Evolutionary conservation across 805 yeast genomes (phyloP).

Genomic region (Pichia pseudocactophila): DNA sequence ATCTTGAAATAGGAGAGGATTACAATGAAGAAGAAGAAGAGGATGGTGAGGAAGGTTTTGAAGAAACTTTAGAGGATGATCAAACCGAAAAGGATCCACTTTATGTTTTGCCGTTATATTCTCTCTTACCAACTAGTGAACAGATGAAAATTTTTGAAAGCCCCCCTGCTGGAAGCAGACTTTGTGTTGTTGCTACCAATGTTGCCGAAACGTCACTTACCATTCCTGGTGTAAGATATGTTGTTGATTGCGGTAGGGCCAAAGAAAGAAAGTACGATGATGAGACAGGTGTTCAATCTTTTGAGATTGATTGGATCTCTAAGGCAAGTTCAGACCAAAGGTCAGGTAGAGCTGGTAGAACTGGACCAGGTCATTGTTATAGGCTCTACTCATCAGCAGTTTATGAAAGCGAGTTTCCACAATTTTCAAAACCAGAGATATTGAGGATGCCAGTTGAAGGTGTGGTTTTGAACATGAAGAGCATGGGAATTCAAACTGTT

Average conservation of each 20-base stretch:
- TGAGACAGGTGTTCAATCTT: slow-evolving; percentile 85
- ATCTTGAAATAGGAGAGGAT: slow-evolving; percentile 31
- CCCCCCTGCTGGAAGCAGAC: slow-evolving; percentile 78
- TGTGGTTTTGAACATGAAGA: slow-evolving; percentile 89
- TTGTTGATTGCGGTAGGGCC: slow-evolving; percentile 89
- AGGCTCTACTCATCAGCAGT: slow-evolving; percentile 89
- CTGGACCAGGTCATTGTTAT: slow-evolving; percentile 97
- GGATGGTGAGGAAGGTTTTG: slow-evolving; percentile 57
- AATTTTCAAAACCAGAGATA: slow-evolving; percentile 84
- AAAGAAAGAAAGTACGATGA: slow-evolving; percentile 81
- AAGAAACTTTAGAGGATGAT: slow-evolving; percentile 62
- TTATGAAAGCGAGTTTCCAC: slow-evolving; percentile 74
- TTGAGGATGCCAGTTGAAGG: slow-evolving; percentile 94
- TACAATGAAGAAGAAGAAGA: slow-evolving; percentile 36
- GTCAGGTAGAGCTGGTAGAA: slow-evolving; percentile 76
- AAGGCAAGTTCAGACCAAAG: slow-evolving; percentile 96
- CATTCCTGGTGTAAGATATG: slow-evolving; percentile 90
- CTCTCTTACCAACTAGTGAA: slow-evolving; percentile 86
- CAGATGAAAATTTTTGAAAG: slow-evolving; percentile 86
- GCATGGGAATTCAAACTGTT: slow-evolving; percentile 91
- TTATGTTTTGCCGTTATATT: slow-evolving; percentile 86
- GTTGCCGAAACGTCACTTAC: slow-evolving; percentile 97
- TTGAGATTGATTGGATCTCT: slow-evolving; percentile 83
- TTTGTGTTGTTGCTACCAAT: slow-evolving; percentile 92
- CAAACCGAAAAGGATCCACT: slow-evolving; percentile 71